Conservation (phyloP, 805 yeast species). For the Candida montana region DNA sequence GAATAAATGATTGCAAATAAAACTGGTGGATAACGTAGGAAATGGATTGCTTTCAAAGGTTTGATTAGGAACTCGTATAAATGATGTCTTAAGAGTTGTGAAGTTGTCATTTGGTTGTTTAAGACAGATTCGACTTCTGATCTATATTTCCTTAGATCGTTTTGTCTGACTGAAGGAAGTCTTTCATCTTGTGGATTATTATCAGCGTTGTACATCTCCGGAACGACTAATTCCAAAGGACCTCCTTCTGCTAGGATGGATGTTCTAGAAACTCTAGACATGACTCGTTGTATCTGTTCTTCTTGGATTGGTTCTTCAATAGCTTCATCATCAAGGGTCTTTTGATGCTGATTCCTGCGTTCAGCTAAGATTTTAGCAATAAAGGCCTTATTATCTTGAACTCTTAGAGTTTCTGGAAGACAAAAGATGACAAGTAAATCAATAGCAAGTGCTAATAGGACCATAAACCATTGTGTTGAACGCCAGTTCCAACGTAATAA, state of each 20-base stretch:
- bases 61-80: slow-evolving; percentile 44
- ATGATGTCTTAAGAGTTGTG: slow-evolving; percentile 24
- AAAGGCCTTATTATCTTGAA: slow-evolving; percentile 46
- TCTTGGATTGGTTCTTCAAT: slow-evolving; percentile 5
- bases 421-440: slow-evolving; percentile 44
- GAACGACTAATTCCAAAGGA: slow-evolving; percentile 15
- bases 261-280: slow-evolving; percentile 19
- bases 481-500: slow-evolving; percentile 78
- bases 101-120: slow-evolving; percentile 16
- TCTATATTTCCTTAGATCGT: slow-evolving; percentile 22
- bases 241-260: slow-evolving; percentile 19
- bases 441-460: slow-evolving; percentile 55
- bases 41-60: slow-evolving; percentile 58
- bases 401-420: slow-evolving; percentile 73
- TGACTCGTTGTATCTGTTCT: slow-evolving; percentile 15
- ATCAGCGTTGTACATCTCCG: slow-evolving; percentile 22
- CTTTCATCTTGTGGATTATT: neutral
- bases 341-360: slow-evolving; percentile 22
- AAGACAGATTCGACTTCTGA: slow-evolving; percentile 24
- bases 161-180: slow-evolving; percentile 1
- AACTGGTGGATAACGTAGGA: slow-evolving; percentile 72
- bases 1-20: slow-evolving; percentile 58
- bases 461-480: slow-evolving; percentile 82
- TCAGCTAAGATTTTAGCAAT: slow-evolving; percentile 40
- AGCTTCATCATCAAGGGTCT: neutral